A percentile compares a stretch with the other conserved stretches of the same genome.
Conservation (phyloP, 1,139 yeast species). For the Debaryomycetaceae sp. region DNA sequence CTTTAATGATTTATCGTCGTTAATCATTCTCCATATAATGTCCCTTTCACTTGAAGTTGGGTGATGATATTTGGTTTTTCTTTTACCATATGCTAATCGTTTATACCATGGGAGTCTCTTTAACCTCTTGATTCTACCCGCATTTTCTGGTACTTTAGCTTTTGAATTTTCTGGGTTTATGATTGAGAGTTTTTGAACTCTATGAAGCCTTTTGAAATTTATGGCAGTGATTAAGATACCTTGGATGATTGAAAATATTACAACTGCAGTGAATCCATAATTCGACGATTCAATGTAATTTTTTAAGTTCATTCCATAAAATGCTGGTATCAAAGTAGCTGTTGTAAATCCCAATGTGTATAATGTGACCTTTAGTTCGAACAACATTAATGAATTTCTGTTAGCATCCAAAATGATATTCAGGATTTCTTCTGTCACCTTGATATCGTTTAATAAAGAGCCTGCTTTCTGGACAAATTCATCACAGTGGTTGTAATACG, state of each 20-base stretch:
- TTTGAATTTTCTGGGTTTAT: constrained; percentile 20
- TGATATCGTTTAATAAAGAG: constrained; percentile 76
- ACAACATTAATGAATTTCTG: constrained; percentile 87
- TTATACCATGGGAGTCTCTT: constrained; percentile 18
- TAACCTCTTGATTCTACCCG: constrained; percentile 3
- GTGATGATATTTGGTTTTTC: constrained; percentile 26
- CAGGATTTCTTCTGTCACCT: constrained; percentile 93
- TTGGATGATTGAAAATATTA: constrained; percentile 45
- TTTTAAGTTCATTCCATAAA: constrained; percentile 93
- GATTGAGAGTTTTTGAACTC: constrained; percentile 66
- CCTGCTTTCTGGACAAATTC: constrained; percentile 95
- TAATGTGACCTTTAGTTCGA: constrained; percentile 80
- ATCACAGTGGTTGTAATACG: constrained; percentile 93
- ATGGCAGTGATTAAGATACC: constrained; percentile 41
- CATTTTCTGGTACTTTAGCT: constrained; percentile 2
- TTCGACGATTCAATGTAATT: constrained; percentile 81
- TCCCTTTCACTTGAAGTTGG: constrained; percentile 52
- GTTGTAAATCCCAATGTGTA: constrained; percentile 83
- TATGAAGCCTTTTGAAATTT: constrained; percentile 48
- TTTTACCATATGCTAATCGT: constrained; percentile 26
- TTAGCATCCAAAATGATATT: constrained; percentile 93
- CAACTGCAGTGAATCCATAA: constrained; percentile 62
- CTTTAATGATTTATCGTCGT: constrained; percentile 47
- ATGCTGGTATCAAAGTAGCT: constrained; percentile 60
- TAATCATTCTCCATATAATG: constrained; percentile 72